A percentile compares a stretch with the other conserved stretches of the same genome.
Evolutionary conservation across 192 early-diverging fungal species (phyloP).

Genomic region (Mortierella alpina): DNA sequence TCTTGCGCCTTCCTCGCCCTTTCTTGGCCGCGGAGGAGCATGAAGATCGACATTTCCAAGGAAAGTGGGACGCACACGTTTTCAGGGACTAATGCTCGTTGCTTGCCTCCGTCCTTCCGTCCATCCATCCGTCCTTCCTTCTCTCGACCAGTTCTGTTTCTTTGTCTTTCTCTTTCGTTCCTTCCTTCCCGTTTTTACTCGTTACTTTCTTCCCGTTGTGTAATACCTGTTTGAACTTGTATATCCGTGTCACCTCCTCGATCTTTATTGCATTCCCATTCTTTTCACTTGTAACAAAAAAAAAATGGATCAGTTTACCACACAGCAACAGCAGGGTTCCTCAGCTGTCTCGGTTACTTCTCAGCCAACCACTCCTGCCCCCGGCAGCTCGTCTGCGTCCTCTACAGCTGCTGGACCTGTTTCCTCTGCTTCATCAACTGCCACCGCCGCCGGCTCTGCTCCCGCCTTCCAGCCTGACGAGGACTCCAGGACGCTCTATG

Average conservation of each 20-base stretch:
- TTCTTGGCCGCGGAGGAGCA: too few species aligned
- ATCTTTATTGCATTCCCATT: not conserved
- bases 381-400: not conserved
- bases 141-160: constrained; percentile 3
- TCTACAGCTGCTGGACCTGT: not conserved
- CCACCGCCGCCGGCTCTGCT: constrained; percentile 16
- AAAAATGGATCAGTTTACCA: constrained; percentile 47
- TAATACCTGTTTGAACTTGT: not conserved
- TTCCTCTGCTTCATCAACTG: not conserved
- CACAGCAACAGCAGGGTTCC: constrained; percentile 40
- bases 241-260: too few species aligned
- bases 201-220: constrained; percentile 26
- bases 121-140: constrained; percentile 34
- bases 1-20: too few species aligned
- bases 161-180: not conserved
- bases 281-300: constrained; percentile 15
- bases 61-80: too few species aligned
- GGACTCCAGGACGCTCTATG: constrained; percentile 77
- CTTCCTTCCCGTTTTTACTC: constrained; percentile 17
- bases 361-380: constrained; percentile 12
- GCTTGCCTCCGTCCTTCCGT: constrained; percentile 27
- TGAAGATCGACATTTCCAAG: too few species aligned
- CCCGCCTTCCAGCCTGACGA: constrained; percentile 56
- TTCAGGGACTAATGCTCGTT: too few species aligned
- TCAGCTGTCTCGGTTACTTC: constrained; percentile 20